Conservation (phyloP, 2,329 filamentous ascomycete species). For the Xylariaceae sp. region DNA sequence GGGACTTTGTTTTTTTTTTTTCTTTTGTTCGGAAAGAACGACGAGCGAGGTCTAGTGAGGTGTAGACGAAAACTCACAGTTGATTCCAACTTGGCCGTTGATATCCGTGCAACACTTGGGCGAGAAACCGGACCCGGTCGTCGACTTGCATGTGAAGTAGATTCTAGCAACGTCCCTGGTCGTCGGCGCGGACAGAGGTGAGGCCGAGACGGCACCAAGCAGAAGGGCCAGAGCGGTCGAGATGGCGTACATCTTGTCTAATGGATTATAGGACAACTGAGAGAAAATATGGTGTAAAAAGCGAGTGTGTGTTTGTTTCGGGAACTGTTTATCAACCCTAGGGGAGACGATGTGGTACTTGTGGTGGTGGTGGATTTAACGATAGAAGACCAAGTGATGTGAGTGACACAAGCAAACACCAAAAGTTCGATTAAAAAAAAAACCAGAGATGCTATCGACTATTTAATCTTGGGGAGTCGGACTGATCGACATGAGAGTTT, state of each 20-base stretch:
- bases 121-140: constrained; percentile 17
- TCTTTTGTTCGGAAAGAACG: not conserved
- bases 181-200: not conserved
- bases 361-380: no score
- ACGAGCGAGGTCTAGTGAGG: not conserved
- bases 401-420: no score
- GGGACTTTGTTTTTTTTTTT: not conserved
- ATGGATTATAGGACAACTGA: not conserved
- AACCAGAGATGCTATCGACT: no score
- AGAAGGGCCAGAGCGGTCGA: not conserved
- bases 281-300: not conserved
- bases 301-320: not conserved
- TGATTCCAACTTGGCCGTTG: constrained; percentile 24
- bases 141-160: constrained; percentile 21
- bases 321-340: no score
- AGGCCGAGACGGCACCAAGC: not conserved
- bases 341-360: no score
- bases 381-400: no score
- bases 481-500: no score
- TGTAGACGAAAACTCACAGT: constrained; percentile 19
- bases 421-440: no score
- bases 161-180: constrained; percentile 4
- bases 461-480: no score
- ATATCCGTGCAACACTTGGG: constrained; percentile 24
- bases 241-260: no score